Base-by-base conservation (phyloP, 225 moss, liverwort and hornwort genomes). In the Lunularia cruciata region DNA sequence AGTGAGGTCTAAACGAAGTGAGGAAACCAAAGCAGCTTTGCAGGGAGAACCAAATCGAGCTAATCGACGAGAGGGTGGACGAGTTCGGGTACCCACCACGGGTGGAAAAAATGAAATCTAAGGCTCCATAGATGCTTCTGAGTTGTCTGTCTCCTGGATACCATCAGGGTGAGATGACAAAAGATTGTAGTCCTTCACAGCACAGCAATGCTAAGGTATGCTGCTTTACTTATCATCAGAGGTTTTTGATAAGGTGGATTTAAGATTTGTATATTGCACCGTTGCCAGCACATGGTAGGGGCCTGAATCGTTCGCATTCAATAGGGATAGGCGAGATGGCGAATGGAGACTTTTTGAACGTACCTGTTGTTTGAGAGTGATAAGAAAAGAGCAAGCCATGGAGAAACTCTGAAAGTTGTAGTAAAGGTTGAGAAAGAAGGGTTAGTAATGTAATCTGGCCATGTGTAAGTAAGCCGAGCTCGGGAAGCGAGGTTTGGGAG, bases 61-160 rank as follows among this genome's bases (percentile, higher is more conserved):
- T n/a, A n/a, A n/a, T n/a, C n/a, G n/a, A n/a, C n/a, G n/a, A 14
- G 26, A 54, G 26, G 26, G 0, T 27, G 54, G 12, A 54, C 3
- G 27, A 54, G 1, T 1, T 23, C 54, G 8, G 12, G 54, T 54
- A 54, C 27, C 54, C 54, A 54, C 54, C 27, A 54, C 54, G 11
- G 26, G 54, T 14, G 28, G 54, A 54, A 54, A 13, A 54, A 27
- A 54, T 11, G 54, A 25, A 14, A 2, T 9, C 9, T 54, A 18
- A 18, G 47, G 47, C 19, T 54, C 27, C 8, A 25, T 26, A 26
- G 54, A 28, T 27, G 54, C 54, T 54, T 54, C 11, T 27, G 5
- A 28, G n/a, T 54, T 54, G 54, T 54, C 27, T 54, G 54, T 54
- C 27, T 54, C 27, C 54, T 54, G n/a, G 54, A 54, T 54, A 25